Evolutionary conservation across 306 rosid species (phyloP), one percentile per base, ranked within the genome.

Genomic region (Heteromeles arbutifolia): DNA sequence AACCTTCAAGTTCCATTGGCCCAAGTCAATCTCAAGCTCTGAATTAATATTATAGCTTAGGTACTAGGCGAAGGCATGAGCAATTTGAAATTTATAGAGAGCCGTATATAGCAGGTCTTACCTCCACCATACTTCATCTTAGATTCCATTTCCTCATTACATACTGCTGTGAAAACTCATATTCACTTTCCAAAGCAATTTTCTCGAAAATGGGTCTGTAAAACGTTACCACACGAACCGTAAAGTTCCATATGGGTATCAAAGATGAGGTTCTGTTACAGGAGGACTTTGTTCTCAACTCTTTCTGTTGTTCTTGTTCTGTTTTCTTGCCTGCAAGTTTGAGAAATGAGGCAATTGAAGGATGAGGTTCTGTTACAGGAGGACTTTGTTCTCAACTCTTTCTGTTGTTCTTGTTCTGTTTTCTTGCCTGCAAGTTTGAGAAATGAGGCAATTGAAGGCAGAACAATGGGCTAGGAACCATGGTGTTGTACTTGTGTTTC

Each of bases 401-500:
- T 84, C 4, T 44, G 50, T 11, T 44, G 50, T 44, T 13, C 50
- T 44, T 44, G 17, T 44, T 41, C 50, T 44, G 50, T 44, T 44
- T 12, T 44, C 50, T 44, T 12, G 50, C 14, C 50, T 12, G 14
- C 17, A 44, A 44, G 17, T 44, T 44, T 17, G 50, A 4, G 50
- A 44, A 44, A 44, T 44, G 50, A 44, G 50, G 50, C 50, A 44
- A 44, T 44, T 44, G 50, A 12, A 44, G 4, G 50, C 17, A 44
- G 50, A 87, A n/a, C 34, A 44, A 25, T 84, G 85, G 90, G 19
- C 72, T 1, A 63, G 62, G 82, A 63, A 66, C 74, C 32, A 81
- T 74, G 79, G 82, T 18, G 79, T 83, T 67, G 81, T 65, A 21
- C 72, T 83, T 54, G 67, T 81, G 26, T 53, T 86, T 69, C 81